Conservation (phyloP, 2,329 filamentous ascomycete genomes). For the Arthrobotrys entomopaga region DNA sequence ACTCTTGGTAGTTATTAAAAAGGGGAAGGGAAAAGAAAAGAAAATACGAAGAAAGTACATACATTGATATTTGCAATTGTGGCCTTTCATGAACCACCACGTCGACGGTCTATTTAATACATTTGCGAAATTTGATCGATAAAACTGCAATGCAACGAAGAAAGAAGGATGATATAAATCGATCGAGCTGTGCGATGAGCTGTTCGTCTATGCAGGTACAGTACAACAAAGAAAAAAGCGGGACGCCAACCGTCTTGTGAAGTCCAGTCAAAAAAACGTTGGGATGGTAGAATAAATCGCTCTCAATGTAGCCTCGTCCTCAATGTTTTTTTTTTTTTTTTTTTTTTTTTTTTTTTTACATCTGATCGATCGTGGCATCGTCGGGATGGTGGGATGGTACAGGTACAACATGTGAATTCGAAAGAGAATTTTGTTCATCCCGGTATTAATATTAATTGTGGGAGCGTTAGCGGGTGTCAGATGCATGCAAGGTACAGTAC, state of each 20-base stretch:
- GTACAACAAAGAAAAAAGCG: slow-evolving; percentile 23
- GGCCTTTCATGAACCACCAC: slow-evolving; percentile 49
- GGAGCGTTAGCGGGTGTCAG: slow-evolving; percentile 24
- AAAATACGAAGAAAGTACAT: slow-evolving; percentile 6
- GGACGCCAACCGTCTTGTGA: not conserved
- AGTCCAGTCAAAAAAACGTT: slow-evolving; percentile 1
- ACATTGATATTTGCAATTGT: slow-evolving; percentile 1
- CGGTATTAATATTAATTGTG: too few relatives aligned
- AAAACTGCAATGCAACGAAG: not conserved
- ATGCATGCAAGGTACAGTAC: slow-evolving; percentile 52
- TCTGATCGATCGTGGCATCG: too few relatives aligned
- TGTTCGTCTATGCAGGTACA: slow-evolving; percentile 53
- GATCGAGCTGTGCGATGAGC: slow-evolving; percentile 51
- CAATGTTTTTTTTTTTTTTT: too few relatives aligned
- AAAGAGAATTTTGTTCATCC: not conserved
- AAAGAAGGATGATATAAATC: too few relatives aligned
- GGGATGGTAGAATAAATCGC: not conserved
- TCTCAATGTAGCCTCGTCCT: too few relatives aligned
- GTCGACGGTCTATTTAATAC: slow-evolving; percentile 15
- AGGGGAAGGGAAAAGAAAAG: slow-evolving; percentile 2
- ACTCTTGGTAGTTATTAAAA: slow-evolving; percentile 1
- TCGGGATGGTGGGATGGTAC: slow-evolving; percentile 10
- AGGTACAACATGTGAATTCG: slow-evolving; percentile 12
- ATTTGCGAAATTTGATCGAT: slow-evolving; percentile 8
- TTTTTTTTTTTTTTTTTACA: not conserved